Percentiles rank a stretch among this genome's conserved stretches.
phyloP scores from a whole-genome alignment of 495 filamentous ascomycete genomes.

The Pseudevernia furfuracea region DNA sequence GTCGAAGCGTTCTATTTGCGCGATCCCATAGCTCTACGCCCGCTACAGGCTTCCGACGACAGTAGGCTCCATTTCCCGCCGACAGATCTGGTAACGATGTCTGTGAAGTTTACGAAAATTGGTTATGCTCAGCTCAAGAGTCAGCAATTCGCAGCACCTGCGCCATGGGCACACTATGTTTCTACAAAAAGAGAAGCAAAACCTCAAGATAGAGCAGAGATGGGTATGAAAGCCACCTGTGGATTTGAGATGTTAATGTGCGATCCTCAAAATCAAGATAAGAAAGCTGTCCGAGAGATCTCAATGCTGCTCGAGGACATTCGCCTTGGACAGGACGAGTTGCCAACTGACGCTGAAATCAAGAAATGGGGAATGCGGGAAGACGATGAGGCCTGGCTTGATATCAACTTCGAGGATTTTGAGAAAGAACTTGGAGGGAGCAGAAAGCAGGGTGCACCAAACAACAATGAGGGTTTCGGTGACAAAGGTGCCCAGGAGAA shows the following conservation, averaged over 20 bases:
- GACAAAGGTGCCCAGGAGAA: conserved; percentile 73
- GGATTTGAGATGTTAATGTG: conserved; percentile 84
- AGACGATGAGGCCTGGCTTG: conserved; percentile 87
- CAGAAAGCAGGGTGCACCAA: conserved; percentile 27
- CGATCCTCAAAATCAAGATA: conserved; percentile 57
- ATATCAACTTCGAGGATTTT: conserved; percentile 84
- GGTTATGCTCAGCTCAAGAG: conserved; percentile 86
- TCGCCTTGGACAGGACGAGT: conserved; percentile 45
- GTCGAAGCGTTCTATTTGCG: conserved; percentile 90
- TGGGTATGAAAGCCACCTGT: conserved; percentile 83
- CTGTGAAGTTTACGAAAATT: conserved; percentile 73
- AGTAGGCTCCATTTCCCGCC: conserved; percentile 57
- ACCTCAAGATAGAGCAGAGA: conserved; percentile 48
- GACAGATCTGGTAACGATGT: conserved; percentile 68
- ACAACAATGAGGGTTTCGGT: conserved; percentile 51
- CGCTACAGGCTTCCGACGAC: conserved; percentile 47
- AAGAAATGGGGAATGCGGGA: conserved; percentile 55
- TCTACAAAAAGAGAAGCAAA: conserved; percentile 33
- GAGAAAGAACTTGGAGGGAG: conserved; percentile 63
- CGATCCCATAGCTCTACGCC: conserved; percentile 69
- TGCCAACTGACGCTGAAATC: conserved; percentile 72
- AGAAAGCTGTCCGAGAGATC: conserved; percentile 61
- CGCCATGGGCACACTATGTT: conserved; percentile 47
- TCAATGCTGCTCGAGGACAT: conserved; percentile 67
- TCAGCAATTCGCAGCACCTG: conserved; percentile 72